Evolutionary conservation across 2,329 filamentous ascomycete genomes (phyloP).

Genomic region (Botrytis elliptica): DNA sequence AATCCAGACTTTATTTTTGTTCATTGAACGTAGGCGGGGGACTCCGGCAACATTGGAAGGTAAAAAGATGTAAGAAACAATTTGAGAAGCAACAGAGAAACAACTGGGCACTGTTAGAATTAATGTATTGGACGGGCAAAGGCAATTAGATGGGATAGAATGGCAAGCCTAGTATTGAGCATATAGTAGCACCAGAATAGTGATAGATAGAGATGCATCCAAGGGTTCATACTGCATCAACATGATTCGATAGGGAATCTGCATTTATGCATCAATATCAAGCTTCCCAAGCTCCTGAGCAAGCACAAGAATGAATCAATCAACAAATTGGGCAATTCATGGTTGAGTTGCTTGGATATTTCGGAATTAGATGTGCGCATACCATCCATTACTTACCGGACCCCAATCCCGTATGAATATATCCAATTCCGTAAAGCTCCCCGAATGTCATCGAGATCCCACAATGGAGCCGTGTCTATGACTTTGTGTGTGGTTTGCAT

Average conservation of each 20-base stretch:
- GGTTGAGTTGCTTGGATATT: neutral
- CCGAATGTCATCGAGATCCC: constrained; percentile 11
- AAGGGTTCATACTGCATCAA: neutral
- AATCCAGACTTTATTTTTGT: constrained; percentile 12
- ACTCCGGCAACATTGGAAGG: constrained; percentile 14
- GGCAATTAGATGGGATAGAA: constrained; percentile 11
- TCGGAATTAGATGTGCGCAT: constrained; percentile 5
- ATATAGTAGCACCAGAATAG: neutral
- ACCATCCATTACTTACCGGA: constrained; percentile 1
- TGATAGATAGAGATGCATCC: neutral
- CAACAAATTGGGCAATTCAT: neutral
- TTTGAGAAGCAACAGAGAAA: constrained; percentile 4
- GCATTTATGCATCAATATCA: constrained; percentile 5
- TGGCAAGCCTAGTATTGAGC: neutral
- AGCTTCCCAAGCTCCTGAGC: constrained; percentile 1
- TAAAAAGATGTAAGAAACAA: neutral
- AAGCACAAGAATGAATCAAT: constrained; percentile 3
- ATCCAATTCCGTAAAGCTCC: neutral
- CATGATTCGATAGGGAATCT: neutral
- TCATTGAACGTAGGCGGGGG: constrained; percentile 16
- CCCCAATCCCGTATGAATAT: neutral
- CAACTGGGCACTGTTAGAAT: constrained; percentile 7
- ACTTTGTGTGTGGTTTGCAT: neutral
- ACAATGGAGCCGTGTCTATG: neutral
- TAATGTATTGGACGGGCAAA: neutral